phyloP scores from a whole-genome alignment of 2,329 filamentous ascomycete species.

The Cordyceps pruinosa region DNA sequence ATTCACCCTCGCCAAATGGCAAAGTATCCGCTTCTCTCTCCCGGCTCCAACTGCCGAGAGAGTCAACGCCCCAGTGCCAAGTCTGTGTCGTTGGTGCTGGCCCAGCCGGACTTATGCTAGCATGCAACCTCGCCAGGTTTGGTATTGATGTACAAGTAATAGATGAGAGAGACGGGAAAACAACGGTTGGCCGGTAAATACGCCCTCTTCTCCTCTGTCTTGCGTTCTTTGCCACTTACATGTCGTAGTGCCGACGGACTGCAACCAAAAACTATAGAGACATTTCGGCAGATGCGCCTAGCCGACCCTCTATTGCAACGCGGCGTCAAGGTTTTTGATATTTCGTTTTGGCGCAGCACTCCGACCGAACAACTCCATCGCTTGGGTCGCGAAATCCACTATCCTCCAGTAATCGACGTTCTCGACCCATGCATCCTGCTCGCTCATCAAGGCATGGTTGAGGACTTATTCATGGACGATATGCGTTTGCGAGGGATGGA shows the following conservation, averaged over 20 bases:
- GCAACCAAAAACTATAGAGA: conserved; percentile 74
- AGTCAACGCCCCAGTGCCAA: conserved; percentile 36
- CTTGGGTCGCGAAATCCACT: conserved; percentile 60
- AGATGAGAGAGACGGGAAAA: conserved; percentile 63
- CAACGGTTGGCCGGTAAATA: conserved; percentile 52
- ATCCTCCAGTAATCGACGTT: conserved; percentile 54
- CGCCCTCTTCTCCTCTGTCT: not conserved
- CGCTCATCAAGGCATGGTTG: conserved; percentile 69
- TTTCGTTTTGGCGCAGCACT: conserved; percentile 62
- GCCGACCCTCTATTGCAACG: conserved; percentile 60
- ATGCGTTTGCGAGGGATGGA: conserved; percentile 56
- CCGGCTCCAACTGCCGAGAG: conserved; percentile 41
- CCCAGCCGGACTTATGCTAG: conserved; percentile 50
- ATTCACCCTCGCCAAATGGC: conserved; percentile 22
- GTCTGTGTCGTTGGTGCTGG: conserved; percentile 50
- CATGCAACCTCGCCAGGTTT: conserved; percentile 52
- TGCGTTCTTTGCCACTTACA: not conserved
- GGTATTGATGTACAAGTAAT: conserved; percentile 60
- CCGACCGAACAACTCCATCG: conserved; percentile 47
- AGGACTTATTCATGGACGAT: conserved; percentile 63
- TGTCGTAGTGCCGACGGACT: conserved; percentile 57
- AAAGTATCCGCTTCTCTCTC: conserved; percentile 39
- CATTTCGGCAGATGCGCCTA: conserved; percentile 65
- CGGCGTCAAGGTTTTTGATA: conserved; percentile 66
- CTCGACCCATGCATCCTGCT: conserved; percentile 51